Base-by-base conservation (phyloP, 1,139 yeast genomes). In the Williopsis jadinii region DNA sequence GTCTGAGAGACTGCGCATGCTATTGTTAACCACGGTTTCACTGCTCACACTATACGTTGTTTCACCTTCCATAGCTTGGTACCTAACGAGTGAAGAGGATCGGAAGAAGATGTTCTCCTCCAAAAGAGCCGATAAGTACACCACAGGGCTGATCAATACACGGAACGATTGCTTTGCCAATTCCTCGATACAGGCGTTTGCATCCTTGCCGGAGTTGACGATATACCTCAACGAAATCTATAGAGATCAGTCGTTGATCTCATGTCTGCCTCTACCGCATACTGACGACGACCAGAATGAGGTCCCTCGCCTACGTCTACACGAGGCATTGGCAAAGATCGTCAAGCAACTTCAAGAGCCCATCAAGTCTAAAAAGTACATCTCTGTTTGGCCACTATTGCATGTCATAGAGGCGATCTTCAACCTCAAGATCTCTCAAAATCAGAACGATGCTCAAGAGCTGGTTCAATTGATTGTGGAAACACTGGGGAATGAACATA, bases 361-460 rank as follows among this genome's bases (percentile, higher is more conserved):
- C 1, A 71, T 79, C 34, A 60, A 48, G 1, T 58, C 74, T 0
- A 62, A 81, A 1, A 71, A 74, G 46, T 71, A 80, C 3, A 64
- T 80, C 5, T 77, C 88, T 0, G 92, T 87, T 0, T 83, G 95
- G 92, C 80, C 86, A 1, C 73, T 87, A 43, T 64, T 90, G 24
- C 81, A 75, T 42, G 79, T 77, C 11, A 63, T 90, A 43, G 97
- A 90, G 56, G 62, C 62, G n/a, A 80, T 84, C n/a, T 84, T 82
- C 63, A 74, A 79, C 45, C 81, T 90, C 8, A 78, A 77, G 51
- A 81, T 92, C 29, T 81, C 95, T 2, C 67, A 88, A 30, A 76
- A 77, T 35, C 98, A 92, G 62, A 95, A 90, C 54, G 97, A 90
- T 64, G 96, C 97, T 0, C 97, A 92, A 52, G 98, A 92, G 56